Evolutionary conservation across 2,329 filamentous ascomycete species (phyloP), one percentile per base, ranked within the genome.

Genomic region (Colletotrichum gloeosporioides): DNA sequence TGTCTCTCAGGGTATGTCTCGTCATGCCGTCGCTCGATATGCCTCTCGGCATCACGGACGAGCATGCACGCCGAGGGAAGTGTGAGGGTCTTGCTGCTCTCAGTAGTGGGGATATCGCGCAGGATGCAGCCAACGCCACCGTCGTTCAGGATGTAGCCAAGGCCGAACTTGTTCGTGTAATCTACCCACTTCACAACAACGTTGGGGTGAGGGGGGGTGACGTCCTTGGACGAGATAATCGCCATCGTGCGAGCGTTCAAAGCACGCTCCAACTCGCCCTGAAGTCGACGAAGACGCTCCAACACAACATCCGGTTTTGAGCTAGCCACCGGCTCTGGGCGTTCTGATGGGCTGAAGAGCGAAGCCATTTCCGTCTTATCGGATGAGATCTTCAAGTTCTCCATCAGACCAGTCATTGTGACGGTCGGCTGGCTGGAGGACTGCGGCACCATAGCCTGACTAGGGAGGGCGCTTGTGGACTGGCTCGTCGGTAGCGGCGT

Each of bases 121-220:
- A 92, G 86, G 65, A 93, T 91, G 78, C 94, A 96, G 18, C 95
- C 95, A 25, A 96, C 93, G 77, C 93, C 95, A 34, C 95, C 95
- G 78, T 96, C 94, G 77, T 95, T 95, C 70, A 97, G 87, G 74
- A 96, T 95, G 81, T 96, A 97, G 44, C 95, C 95, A 18, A 97
- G 89, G 15, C 95, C 95, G 82, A 96, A 95, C 82, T 96, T 96
- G 84, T 96, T 95, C 75, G 94, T 95, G 83, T 97, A 97, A 82
- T 97, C 95, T 8, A 97, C 95, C 95, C 95, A 97, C 82, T 96
- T 95, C 13, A 93, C 91, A 15, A 93, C 92, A 61, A 93, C 90
- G 81, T 92, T 85, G 81, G 93, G 89, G 82, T 93, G 84, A 77
- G 92, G 81, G 82, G 90, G 86, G 71, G 89, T 83, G 77, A 88